These are phyloP conservation scores for Auricularia cornea DNA, from an alignment of 768 basidiomycete genomes.

Conservation along the genomic window DNA sequence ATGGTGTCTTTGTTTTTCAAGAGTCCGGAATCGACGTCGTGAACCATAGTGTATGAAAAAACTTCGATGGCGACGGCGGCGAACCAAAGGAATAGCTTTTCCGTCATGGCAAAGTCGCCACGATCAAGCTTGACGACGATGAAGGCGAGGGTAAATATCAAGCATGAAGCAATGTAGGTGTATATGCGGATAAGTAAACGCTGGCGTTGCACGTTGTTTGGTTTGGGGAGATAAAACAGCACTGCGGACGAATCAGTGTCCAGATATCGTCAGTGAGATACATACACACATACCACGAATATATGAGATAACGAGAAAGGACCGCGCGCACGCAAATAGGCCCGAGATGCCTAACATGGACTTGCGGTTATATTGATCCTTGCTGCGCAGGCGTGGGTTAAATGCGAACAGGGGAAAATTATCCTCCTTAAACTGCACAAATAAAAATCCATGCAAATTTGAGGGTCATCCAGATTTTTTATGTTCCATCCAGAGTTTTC, in stretches of 20 bases:
- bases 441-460: no score
- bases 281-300: not conserved
- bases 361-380: not conserved
- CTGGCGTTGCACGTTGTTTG: no score
- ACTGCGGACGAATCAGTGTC: no score
- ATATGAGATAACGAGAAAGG: not conserved
- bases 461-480: no score
- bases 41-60: not conserved
- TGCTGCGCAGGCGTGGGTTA: not conserved
- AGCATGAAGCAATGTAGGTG: no score
- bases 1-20: not conserved
- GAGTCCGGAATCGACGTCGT: not conserved
- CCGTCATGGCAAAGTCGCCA: not conserved
- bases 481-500: no score
- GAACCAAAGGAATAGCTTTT: not conserved
- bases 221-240: no score
- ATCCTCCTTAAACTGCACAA: no score
- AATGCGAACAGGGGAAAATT: no score
- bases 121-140: not conserved
- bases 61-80: not conserved
- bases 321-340: not conserved
- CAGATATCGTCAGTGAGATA: no score
- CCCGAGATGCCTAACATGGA: not conserved
- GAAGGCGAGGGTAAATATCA: not conserved
- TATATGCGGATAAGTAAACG: no score